These are phyloP conservation scores for Endocalyx cinctus DNA, from an alignment of 2,329 filamentous ascomycete genomes.

Conservation along the genomic window DNA sequence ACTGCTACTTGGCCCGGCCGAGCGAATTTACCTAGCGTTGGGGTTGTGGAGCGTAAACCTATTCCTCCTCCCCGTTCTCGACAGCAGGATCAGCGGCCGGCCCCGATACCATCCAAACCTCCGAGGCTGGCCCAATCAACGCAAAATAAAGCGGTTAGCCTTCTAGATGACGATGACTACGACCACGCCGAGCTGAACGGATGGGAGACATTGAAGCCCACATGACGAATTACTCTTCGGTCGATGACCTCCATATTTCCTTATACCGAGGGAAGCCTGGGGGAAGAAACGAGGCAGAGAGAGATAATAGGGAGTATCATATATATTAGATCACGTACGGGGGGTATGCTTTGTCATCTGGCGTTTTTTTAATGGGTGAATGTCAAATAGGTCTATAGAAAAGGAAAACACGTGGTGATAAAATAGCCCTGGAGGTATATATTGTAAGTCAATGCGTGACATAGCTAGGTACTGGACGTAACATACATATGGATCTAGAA, in stretches of 20 bases:
- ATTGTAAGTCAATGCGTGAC: too few relatives aligned
- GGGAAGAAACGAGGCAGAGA: neutral
- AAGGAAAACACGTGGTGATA: slow-evolving; percentile 1
- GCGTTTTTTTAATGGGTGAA: slow-evolving; percentile 2
- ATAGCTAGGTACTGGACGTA: too few relatives aligned
- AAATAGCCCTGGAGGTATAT: too few relatives aligned
- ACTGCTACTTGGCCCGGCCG: slow-evolving; percentile 9
- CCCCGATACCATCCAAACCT: slow-evolving; percentile 11
- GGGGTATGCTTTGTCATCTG: too few relatives aligned
- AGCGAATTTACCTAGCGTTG: slow-evolving; percentile 23
- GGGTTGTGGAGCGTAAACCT: slow-evolving; percentile 23
- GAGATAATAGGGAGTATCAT: neutral
- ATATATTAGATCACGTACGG: too few relatives aligned
- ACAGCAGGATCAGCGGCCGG: slow-evolving; percentile 4
- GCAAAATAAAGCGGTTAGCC: slow-evolving; percentile 36
- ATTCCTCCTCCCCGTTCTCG: slow-evolving; percentile 22
- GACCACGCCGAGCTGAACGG: slow-evolving; percentile 41
- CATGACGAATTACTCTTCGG: slow-evolving; percentile 1
- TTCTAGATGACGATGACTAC: slow-evolving; percentile 44
- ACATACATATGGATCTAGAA: too few relatives aligned
- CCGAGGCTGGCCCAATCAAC: slow-evolving; percentile 27
- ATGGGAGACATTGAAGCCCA: slow-evolving; percentile 53
- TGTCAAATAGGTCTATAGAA: neutral
- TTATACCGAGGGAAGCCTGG: slow-evolving; percentile 7
- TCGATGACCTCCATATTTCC: neutral